Evolutionary conservation across 2,329 filamentous ascomycete genomes (phyloP).

Genomic region (Colletotrichum falcatum): DNA sequence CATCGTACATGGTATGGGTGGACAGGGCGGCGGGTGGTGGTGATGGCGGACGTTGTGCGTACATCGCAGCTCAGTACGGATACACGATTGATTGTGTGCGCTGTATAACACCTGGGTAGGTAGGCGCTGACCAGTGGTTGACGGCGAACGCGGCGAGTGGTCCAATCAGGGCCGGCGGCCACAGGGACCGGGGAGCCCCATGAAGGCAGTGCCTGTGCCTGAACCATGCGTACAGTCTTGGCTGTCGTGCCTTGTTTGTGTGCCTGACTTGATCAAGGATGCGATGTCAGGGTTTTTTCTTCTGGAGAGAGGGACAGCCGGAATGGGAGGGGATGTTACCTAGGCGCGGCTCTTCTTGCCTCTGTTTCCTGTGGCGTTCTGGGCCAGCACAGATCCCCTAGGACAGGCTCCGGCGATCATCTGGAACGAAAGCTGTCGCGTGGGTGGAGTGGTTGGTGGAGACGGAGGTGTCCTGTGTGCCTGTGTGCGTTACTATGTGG

Average conservation of each 20-base stretch:
- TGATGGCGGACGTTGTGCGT: neutral
- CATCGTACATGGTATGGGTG: neutral
- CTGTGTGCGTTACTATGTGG: neutral
- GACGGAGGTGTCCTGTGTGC: conserved; percentile 25
- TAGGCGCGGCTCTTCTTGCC: conserved; percentile 16
- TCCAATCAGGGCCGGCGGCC: neutral
- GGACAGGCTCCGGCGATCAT: conserved; percentile 35
- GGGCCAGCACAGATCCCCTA: conserved; percentile 34
- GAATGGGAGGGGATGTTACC: neutral
- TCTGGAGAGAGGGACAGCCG: neutral
- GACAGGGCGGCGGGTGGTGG: neutral
- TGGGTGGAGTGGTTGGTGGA: conserved; percentile 31
- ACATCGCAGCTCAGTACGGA: too few species aligned
- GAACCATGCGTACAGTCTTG: conserved; percentile 1
- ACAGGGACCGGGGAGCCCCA: neutral
- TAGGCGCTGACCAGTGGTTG: conserved; percentile 4
- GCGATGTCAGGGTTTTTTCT: neutral
- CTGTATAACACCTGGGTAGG: too few species aligned
- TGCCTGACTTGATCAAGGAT: conserved; percentile 1
- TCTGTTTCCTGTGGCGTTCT: conserved; percentile 21
- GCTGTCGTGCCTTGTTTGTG: neutral
- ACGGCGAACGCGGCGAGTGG: neutral
- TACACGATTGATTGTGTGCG: too few species aligned
- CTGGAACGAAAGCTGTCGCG: conserved; percentile 38
- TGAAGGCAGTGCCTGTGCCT: conserved; percentile 15